A percentile compares a stretch with the other conserved stretches of the same genome.
Conservation (phyloP, 2,329 filamentous ascomycete genomes). For the Alternaria rosae region DNA sequence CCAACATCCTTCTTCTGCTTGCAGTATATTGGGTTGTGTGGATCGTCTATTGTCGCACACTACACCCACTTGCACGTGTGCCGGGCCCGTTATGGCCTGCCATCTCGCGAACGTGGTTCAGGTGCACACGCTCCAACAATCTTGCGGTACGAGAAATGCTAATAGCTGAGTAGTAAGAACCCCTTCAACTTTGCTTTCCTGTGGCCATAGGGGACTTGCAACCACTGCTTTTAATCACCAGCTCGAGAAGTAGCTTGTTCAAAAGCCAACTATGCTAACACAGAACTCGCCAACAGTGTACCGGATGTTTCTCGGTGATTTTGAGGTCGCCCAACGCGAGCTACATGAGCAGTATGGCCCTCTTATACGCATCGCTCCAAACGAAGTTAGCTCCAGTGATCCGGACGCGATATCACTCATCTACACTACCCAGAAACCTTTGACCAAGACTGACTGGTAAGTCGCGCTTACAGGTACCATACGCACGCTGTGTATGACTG, state of each 20-base stretch:
- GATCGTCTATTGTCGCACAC: slow-evolving; percentile 12
- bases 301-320: slow-evolving; percentile 6
- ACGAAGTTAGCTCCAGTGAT: slow-evolving; percentile 25
- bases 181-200: background rate
- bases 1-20: background rate
- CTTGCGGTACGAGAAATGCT: background rate
- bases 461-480: background rate
- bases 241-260: background rate
- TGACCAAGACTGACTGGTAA: slow-evolving; percentile 13
- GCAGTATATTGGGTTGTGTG: slow-evolving; percentile 1
- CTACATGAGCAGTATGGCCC: slow-evolving; percentile 17
- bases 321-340: slow-evolving; percentile 12
- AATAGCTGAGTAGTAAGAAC: background rate
- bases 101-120: slow-evolving; percentile 9
- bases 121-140: background rate
- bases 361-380: slow-evolving; percentile 26
- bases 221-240: background rate
- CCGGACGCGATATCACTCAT: slow-evolving; percentile 21
- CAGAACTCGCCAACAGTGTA: slow-evolving; percentile 2
- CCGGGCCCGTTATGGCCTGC: slow-evolving; percentile 15
- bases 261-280: background rate
- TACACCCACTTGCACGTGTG: slow-evolving; percentile 15
- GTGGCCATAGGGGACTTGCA: background rate
- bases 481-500: background rate
- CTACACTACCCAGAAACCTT: slow-evolving; percentile 21